Conservation (phyloP, 2,329 filamentous ascomycete species). For the Uncinocarpus reesii region DNA sequence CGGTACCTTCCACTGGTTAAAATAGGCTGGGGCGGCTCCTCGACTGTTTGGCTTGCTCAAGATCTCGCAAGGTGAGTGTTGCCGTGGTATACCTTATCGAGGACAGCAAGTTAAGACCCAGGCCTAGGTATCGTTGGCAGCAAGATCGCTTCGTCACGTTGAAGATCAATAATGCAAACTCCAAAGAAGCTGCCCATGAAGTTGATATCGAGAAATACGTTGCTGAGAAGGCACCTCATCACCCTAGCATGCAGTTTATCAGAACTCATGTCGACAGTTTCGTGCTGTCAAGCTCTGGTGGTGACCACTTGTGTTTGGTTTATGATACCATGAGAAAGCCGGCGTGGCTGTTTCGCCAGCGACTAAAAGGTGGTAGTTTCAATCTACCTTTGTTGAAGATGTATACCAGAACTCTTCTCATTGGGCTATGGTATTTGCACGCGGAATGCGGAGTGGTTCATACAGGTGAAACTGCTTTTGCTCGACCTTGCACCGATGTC, state of each 20-base stretch:
- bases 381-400: constrained; percentile 23
- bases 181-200: constrained; percentile 13
- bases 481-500: background rate
- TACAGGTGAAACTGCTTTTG: constrained; percentile 23
- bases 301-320: constrained; percentile 26
- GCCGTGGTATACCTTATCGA: background rate
- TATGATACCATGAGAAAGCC: constrained; percentile 28
- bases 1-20: constrained; percentile 14
- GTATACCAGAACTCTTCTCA: constrained; percentile 26
- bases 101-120: no score
- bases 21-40: constrained; percentile 13
- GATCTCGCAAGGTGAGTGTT: constrained; percentile 12
- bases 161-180: constrained; percentile 14
- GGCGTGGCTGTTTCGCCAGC: constrained; percentile 23
- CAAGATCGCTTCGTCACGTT: constrained; percentile 11
- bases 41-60: constrained; percentile 15
- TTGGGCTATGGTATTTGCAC: constrained; percentile 33
- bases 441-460: constrained; percentile 31
- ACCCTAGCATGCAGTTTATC: constrained; percentile 22
- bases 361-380: constrained; percentile 19
- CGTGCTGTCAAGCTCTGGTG: constrained; percentile 16
- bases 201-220: constrained; percentile 23
- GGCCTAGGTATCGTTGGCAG: constrained; percentile 9
- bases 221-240: constrained; percentile 18
- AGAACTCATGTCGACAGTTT: constrained; percentile 24